phyloP scores from a whole-genome alignment of 2,329 filamentous ascomycete genomes.

The Microsporum canis region DNA sequence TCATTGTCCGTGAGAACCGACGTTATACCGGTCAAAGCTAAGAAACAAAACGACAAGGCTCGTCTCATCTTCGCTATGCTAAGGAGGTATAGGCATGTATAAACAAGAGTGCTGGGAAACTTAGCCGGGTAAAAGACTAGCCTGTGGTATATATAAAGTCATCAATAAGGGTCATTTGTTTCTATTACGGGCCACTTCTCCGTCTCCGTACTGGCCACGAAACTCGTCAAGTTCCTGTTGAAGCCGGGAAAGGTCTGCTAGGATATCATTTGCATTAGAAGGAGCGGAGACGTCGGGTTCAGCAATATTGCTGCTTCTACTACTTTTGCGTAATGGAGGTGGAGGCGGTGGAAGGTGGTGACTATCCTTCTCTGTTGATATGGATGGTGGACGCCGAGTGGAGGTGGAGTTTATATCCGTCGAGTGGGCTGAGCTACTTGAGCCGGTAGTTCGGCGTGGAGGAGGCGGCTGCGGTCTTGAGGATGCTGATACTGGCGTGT shows the following conservation, averaged over 20 bases:
- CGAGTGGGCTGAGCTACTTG: background rate
- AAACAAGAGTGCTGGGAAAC: background rate
- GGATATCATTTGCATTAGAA: slow-evolving; percentile 46
- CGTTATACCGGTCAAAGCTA: background rate
- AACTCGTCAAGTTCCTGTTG: slow-evolving; percentile 63
- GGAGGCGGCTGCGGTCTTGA: slow-evolving; percentile 6
- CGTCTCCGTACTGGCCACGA: slow-evolving; percentile 25
- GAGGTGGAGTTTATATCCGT: background rate
- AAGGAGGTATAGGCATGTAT: background rate
- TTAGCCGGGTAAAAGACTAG: background rate
- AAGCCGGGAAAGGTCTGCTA: slow-evolving; percentile 60
- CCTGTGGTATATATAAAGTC: background rate
- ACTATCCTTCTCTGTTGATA: background rate
- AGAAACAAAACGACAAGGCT: background rate
- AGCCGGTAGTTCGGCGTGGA: slow-evolving; percentile 3
- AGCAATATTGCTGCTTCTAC: background rate
- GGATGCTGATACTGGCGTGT: background rate
- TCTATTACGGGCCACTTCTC: background rate
- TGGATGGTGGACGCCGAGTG: background rate
- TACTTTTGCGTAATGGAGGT: background rate
- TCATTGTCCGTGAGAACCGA: background rate
- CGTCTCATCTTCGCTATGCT: background rate
- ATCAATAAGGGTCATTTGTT: background rate
- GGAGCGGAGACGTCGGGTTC: slow-evolving; percentile 21
- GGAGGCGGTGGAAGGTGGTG: background rate